A percentile compares a stretch with the other conserved stretches of the same genome.
Evolutionary conservation across 257 asterid species (phyloP).

Genomic region (Gentiana dahurica): DNA sequence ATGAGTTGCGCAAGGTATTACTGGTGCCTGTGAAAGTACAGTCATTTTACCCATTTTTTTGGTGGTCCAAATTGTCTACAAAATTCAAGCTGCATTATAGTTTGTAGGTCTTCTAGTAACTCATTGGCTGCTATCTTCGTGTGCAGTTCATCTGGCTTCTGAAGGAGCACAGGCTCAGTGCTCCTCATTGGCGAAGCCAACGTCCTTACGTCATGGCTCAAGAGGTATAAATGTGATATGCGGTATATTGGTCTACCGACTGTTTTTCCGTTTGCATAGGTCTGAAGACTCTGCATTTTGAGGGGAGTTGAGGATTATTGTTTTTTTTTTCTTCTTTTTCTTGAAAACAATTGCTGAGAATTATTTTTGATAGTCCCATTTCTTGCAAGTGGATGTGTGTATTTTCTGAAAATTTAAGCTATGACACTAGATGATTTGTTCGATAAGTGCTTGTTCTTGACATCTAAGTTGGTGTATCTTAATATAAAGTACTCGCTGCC

Average conservation of each 20-base stretch:
- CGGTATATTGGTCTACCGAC: too few relatives aligned
- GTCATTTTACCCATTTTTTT: too few relatives aligned
- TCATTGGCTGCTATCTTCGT: constrained; percentile 10
- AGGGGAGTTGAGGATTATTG: too few relatives aligned
- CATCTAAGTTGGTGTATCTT: background rate
- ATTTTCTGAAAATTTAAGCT: too few relatives aligned
- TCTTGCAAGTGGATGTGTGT: too few relatives aligned
- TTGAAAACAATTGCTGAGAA: too few relatives aligned
- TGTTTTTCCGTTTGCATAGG: too few relatives aligned
- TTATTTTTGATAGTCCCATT: too few relatives aligned
- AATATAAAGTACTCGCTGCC: background rate
- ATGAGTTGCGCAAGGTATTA: constrained; percentile 81
- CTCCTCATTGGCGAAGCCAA: constrained; percentile 84
- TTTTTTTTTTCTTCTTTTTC: too few relatives aligned
- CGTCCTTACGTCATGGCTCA: constrained; percentile 80
- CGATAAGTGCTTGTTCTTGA: background rate
- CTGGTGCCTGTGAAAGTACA: background rate
- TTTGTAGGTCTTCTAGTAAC: background rate
- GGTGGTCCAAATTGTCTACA: too few relatives aligned
- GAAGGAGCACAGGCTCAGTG: constrained; percentile 76
- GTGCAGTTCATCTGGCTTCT: constrained; percentile 66
- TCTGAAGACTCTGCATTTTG: too few relatives aligned
- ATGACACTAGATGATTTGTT: background rate
- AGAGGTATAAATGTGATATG: constrained; percentile 34
- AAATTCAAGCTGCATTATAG: too few relatives aligned